These are phyloP conservation scores for Hemileia vastatrix DNA, from an alignment of 1,284 basidiomycete species.

Conservation along the genomic window DNA sequence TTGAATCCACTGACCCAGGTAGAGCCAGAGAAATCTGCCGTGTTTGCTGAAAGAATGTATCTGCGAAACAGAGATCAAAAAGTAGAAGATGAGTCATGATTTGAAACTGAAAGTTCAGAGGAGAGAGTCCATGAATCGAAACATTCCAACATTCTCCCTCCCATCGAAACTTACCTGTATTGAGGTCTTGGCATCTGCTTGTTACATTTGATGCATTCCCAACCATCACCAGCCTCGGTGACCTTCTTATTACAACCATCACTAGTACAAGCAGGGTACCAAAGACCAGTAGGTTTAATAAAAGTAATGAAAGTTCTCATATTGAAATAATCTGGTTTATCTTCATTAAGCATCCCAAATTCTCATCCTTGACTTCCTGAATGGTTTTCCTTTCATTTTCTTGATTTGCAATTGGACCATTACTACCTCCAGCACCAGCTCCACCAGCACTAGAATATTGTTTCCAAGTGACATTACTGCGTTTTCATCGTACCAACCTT, in stretches of 20 bases:
- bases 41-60: conserved; percentile 79
- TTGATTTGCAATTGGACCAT: conserved; percentile 52
- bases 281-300: conserved; percentile 74
- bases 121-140: too few species aligned
- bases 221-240: conserved; percentile 57
- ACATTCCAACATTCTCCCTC: too few species aligned
- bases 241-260: conserved; percentile 88
- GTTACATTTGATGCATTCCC: conserved; percentile 93
- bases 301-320: conserved; percentile 75
- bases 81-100: conserved; percentile 1
- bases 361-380: conserved; percentile 68
- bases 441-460: conserved; percentile 56
- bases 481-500: conserved; percentile 76
- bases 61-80: conserved; percentile 49
- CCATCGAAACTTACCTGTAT: conserved; percentile 67
- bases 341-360: conserved; percentile 66
- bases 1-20: conserved; percentile 95
- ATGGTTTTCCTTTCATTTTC: conserved; percentile 65
- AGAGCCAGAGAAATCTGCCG: conserved; percentile 77
- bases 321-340: conserved; percentile 75
- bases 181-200: conserved; percentile 62
- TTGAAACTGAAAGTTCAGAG: neutral
- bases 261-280: conserved; percentile 80
- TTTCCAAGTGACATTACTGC: conserved; percentile 59
- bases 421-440: conserved; percentile 36